Evolutionary conservation across 768 basidiomycete genomes (phyloP).

Genomic region (Kwoniella sp.): DNA sequence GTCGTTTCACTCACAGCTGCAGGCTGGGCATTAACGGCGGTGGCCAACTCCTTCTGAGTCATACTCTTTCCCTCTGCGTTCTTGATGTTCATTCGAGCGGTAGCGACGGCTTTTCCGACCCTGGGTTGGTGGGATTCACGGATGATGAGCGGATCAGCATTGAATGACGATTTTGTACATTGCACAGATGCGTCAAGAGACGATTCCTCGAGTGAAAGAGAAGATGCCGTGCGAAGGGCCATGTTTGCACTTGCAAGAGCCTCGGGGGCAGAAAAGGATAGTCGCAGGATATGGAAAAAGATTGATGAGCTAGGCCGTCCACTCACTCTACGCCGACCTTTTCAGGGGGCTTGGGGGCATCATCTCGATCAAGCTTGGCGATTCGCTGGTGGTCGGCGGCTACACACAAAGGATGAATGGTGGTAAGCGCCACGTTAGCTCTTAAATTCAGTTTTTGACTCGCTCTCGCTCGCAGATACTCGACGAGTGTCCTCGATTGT

Average conservation of each 20-base stretch:
- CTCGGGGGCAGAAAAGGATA: neutral
- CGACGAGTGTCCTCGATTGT: too few species aligned
- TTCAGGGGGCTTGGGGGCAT: constrained; percentile 88
- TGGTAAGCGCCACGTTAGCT: too few species aligned
- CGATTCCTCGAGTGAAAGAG: too few species aligned
- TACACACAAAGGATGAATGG: constrained; percentile 54
- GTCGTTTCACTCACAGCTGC: constrained; percentile 47
- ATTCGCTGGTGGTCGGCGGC: constrained; percentile 92
- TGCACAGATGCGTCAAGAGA: neutral
- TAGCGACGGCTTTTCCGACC: constrained; percentile 71
- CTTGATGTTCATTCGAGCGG: constrained; percentile 73
- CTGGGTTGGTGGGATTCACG: too few species aligned
- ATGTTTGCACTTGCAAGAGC: too few species aligned
- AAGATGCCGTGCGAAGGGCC: too few species aligned
- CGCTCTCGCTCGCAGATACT: too few species aligned
- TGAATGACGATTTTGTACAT: too few species aligned
- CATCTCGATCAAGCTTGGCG: constrained; percentile 90
- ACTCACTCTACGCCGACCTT: constrained; percentile 63
- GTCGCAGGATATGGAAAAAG: neutral
- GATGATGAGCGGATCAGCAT: too few species aligned
- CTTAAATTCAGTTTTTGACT: too few species aligned
- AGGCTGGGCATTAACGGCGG: constrained; percentile 91
- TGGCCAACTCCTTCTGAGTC: constrained; percentile 89
- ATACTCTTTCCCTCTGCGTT: constrained; percentile 59
- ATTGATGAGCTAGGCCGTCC: constrained; percentile 65